phyloP scores from a whole-genome alignment of 2,329 filamentous ascomycete species.

The Phaeosphaeria sp. region DNA sequence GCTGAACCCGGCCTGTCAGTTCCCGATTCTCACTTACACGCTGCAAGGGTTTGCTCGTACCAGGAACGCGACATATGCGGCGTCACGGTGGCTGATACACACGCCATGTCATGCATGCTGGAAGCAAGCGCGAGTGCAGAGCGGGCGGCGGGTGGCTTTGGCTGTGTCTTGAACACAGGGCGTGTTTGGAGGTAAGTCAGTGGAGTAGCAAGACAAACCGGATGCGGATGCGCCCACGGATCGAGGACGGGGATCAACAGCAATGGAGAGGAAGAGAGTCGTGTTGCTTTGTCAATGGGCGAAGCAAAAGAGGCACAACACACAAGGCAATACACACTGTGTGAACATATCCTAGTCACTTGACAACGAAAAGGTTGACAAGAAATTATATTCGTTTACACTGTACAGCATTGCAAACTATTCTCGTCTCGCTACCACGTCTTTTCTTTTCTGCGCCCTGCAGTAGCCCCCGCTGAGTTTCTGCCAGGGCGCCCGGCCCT shows the following conservation, averaged over 20 bases:
- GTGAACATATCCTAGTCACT: not conserved
- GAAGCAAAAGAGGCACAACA: not conserved
- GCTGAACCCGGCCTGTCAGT: conserved; percentile 3
- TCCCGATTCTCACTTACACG: conserved; percentile 8
- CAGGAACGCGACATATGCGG: conserved; percentile 1
- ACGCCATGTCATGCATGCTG: not conserved
- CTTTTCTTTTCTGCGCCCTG: conserved; percentile 16
- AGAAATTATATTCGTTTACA: not conserved
- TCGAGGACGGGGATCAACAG: not conserved
- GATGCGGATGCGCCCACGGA: not conserved
- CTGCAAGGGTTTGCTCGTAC: conserved; percentile 9
- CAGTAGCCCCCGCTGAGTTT: not conserved
- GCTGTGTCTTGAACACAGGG: not conserved
- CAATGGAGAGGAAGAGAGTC: not conserved
- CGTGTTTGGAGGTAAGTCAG: not conserved
- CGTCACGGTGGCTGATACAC: conserved; percentile 6
- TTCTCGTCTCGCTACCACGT: conserved; percentile 23
- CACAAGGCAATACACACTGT: conserved; percentile 2
- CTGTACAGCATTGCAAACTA: not conserved
- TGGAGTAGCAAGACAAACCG: not conserved
- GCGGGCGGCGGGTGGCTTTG: not conserved
- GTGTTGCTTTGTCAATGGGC: not conserved
- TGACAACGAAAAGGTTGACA: not conserved
- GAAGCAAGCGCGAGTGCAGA: conserved; percentile 6
- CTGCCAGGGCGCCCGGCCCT: not conserved